Evolutionary conservation across 805 yeast genomes (phyloP), one percentile per base, ranked within the genome.

Genomic region (Cyberlindnera nakhonratchasimensis): DNA sequence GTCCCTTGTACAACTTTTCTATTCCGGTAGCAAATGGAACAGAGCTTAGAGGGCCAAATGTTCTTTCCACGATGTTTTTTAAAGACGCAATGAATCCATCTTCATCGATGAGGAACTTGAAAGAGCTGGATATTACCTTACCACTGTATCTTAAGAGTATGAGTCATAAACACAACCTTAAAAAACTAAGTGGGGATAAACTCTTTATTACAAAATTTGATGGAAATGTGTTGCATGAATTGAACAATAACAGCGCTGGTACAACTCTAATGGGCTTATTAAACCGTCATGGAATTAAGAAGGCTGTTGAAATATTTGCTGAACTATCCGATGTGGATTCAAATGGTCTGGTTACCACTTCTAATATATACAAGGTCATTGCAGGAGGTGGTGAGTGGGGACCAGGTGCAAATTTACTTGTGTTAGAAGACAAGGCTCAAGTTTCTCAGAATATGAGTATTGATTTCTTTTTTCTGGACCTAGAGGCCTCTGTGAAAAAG

Each of bases 381-480:
- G 50, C 50, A 7, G 50, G 50, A 10, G 45, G 44, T 22, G 46
- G 46, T 16, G 46, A 42, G 24, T 42, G 42, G 41, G 46, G 46
- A 23, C 39, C 46, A 17, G 39, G 42, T 12, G 28, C 46, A 11
- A 33, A 42, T 29, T 20, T 42, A 3, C 17, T 42, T 7, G 50
- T 46, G n/a, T 23, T 45, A 25, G 42, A 39, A 29, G 18, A 14
- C 20, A 16, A 18, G 18, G 18, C 43, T 28, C 19, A 20, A n/a
- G 22, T 36, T 4, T 6, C 5, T n/a, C 14, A 17, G 2, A 33
- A 33, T 4, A 20, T 20, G 26, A 6, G 5, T 22, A 13, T 33
- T 6, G 29, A 22, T 16, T n/a, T 33, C 20, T 23, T 19, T 14
- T 33, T 7, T n/a, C 29, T 33, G 9, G 36, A 33, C 23, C 28